Conservation (phyloP, 768 basidiomycete genomes). For the Pulveroboletus frians region DNA sequence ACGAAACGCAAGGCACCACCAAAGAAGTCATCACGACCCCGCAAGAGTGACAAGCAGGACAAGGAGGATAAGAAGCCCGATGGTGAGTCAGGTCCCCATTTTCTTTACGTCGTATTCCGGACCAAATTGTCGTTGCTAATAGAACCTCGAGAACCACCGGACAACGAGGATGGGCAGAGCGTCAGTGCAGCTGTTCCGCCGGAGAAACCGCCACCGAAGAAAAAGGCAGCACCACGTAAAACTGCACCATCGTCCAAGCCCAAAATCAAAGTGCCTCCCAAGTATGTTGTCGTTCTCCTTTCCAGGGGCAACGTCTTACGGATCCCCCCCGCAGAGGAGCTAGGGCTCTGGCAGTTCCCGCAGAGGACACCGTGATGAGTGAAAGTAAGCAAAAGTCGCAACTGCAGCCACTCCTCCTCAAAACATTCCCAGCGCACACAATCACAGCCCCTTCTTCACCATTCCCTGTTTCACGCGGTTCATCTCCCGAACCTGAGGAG, state of each 20-base stretch:
- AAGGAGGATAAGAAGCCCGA: slow-evolving; percentile 43
- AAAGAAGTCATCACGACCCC: slow-evolving; percentile 47
- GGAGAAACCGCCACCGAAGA: slow-evolving; percentile 42
- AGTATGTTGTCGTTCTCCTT: slow-evolving; percentile 18
- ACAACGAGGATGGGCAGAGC: slow-evolving; percentile 19
- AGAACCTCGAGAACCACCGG: slow-evolving; percentile 29
- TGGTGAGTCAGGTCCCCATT: slow-evolving; percentile 33
- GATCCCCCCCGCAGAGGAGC: slow-evolving; percentile 26
- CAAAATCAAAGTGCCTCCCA: slow-evolving; percentile 27
- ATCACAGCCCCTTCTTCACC: slow-evolving; percentile 75
- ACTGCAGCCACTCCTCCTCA: slow-evolving; percentile 1
- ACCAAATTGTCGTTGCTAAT: slow-evolving; percentile 12
- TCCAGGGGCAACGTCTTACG: not conserved
- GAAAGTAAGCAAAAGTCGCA: slow-evolving; percentile 46
- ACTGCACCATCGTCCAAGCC: slow-evolving; percentile 35
- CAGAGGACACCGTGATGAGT: slow-evolving; percentile 51
- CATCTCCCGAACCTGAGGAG: slow-evolving; percentile 49
- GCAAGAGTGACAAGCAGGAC: slow-evolving; percentile 47
- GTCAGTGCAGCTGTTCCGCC: slow-evolving; percentile 14
- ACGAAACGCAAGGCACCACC: slow-evolving; percentile 47
- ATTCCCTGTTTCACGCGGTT: slow-evolving; percentile 33
- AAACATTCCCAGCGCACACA: slow-evolving; percentile 43
- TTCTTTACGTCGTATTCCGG: slow-evolving; percentile 17
- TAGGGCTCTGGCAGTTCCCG: slow-evolving; percentile 28
- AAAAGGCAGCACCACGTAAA: slow-evolving; percentile 44